Percentiles rank a stretch among this genome's conserved stretches.
Evolutionary conservation across 2,329 filamentous ascomycete species (phyloP).

Genomic region (Cladophialophora carrionii): DNA sequence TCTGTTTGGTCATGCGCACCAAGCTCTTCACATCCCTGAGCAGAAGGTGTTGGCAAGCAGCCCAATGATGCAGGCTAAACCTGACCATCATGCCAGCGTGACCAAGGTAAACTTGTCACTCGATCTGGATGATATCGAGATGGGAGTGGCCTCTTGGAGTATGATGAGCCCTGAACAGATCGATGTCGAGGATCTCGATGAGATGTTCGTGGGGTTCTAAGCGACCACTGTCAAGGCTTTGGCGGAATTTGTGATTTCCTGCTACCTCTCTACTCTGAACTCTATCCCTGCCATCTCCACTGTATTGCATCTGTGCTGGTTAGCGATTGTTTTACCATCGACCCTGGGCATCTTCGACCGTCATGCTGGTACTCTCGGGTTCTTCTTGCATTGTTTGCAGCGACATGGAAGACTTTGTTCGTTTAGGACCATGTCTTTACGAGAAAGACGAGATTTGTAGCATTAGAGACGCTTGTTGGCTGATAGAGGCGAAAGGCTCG

Average conservation of each 20-base stretch:
- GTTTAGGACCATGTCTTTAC: constrained; percentile 9
- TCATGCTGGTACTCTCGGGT: constrained; percentile 9
- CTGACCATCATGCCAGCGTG: constrained; percentile 22
- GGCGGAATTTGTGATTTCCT: not conserved
- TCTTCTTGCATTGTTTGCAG: constrained; percentile 3
- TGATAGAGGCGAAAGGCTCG: not conserved
- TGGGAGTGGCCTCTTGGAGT: constrained; percentile 60
- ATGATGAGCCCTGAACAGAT: constrained; percentile 80
- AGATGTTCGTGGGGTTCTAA: constrained; percentile 68
- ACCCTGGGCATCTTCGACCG: constrained; percentile 3
- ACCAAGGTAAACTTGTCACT: constrained; percentile 48
- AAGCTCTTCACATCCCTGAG: constrained; percentile 55
- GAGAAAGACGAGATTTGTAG: constrained; percentile 21
- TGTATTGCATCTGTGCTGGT: not conserved
- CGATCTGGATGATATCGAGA: constrained; percentile 51
- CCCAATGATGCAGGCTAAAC: constrained; percentile 37
- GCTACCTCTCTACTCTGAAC: constrained; percentile 1
- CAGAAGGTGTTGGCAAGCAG: constrained; percentile 46
- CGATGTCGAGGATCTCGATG: constrained; percentile 89
- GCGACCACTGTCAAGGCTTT: not conserved
- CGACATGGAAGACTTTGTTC: constrained; percentile 8
- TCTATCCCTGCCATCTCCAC: not conserved
- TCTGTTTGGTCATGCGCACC: constrained; percentile 53
- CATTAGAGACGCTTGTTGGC: constrained; percentile 15
- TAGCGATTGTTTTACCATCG: not conserved